A percentile compares a stretch with the other conserved stretches of the same genome.
phyloP scores from a whole-genome alignment of 345 rosid genomes.

The Eutrema japonicum region DNA sequence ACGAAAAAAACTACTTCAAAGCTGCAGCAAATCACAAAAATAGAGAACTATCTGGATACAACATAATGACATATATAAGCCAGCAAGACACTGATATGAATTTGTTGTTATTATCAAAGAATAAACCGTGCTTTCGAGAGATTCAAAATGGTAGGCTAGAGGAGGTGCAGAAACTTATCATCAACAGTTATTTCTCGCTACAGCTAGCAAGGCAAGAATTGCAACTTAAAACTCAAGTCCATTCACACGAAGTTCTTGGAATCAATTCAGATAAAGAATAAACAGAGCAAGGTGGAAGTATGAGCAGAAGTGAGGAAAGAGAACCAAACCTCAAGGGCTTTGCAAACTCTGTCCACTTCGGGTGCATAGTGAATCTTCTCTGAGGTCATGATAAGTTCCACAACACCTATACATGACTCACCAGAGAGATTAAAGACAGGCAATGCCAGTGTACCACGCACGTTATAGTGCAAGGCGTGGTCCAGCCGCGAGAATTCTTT shows the following conservation, averaged over 20 bases:
- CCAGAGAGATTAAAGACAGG: slow-evolving; percentile 84
- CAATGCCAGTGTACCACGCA: slow-evolving; percentile 84
- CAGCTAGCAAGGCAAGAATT: background rate
- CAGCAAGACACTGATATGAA: slow-evolving; percentile 4
- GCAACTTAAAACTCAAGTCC: background rate
- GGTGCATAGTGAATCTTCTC: slow-evolving; percentile 86
- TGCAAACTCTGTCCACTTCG: slow-evolving; percentile 95
- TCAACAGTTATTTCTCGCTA: background rate
- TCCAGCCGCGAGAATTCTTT: slow-evolving; percentile 78
- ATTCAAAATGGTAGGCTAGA: slow-evolving; percentile 11
- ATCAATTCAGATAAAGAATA: slow-evolving; percentile 1
- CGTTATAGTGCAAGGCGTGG: slow-evolving; percentile 76
- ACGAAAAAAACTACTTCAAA: background rate
- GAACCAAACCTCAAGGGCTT: slow-evolving; percentile 89
- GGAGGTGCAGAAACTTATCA: background rate
- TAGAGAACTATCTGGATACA: slow-evolving; percentile 7
- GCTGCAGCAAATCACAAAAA: slow-evolving; percentile 18
- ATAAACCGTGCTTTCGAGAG: slow-evolving; percentile 9
- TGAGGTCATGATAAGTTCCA: slow-evolving; percentile 89
- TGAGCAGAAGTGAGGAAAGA: slow-evolving; percentile 32
- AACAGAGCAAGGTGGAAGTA: slow-evolving; percentile 15
- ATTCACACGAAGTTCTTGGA: background rate
- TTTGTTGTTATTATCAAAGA: slow-evolving; percentile 1
- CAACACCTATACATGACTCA: slow-evolving; percentile 81
- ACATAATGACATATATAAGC: background rate